These are phyloP conservation scores for Moesziomyces globuligerus DNA, from an alignment of 1,284 basidiomycete species.

Conservation along the genomic window DNA sequence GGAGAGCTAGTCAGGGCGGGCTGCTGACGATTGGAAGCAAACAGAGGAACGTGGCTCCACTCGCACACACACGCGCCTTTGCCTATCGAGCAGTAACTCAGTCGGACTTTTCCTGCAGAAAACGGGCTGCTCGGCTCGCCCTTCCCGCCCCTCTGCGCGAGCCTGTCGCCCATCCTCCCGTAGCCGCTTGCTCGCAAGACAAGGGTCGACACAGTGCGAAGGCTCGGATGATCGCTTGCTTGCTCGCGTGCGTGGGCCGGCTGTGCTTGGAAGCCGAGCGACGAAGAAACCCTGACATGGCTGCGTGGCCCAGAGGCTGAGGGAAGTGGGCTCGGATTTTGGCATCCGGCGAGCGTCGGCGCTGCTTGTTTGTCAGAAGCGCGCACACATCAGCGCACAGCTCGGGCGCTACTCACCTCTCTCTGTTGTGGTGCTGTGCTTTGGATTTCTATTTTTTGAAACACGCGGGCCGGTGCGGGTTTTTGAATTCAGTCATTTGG, in stretches of 20 bases:
- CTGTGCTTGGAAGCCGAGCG: neutral
- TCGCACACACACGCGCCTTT: neutral
- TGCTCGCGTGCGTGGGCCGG: too few species aligned
- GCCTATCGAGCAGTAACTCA: neutral
- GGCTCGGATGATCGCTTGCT: neutral
- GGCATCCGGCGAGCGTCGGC: neutral
- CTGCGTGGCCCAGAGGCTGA: too few species aligned
- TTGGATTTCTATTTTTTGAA: neutral
- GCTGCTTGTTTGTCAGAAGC: neutral
- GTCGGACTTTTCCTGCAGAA: too few species aligned
- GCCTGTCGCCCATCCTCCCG: too few species aligned
- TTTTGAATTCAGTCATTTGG: slow-evolving; percentile 1
- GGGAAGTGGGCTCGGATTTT: neutral
- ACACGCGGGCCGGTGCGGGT: neutral
- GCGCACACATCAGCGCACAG: too few species aligned
- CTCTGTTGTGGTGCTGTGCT: neutral
- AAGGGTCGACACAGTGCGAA: neutral
- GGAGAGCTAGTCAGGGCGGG: neutral
- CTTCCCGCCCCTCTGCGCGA: too few species aligned
- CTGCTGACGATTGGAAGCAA: neutral
- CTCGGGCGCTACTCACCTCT: neutral
- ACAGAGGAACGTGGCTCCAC: neutral
- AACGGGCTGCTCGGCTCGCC: too few species aligned
- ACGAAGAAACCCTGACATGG: neutral
- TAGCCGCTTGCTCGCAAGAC: neutral